Conservation (phyloP, 345 rosid species). For the Moringa oleifera region DNA sequence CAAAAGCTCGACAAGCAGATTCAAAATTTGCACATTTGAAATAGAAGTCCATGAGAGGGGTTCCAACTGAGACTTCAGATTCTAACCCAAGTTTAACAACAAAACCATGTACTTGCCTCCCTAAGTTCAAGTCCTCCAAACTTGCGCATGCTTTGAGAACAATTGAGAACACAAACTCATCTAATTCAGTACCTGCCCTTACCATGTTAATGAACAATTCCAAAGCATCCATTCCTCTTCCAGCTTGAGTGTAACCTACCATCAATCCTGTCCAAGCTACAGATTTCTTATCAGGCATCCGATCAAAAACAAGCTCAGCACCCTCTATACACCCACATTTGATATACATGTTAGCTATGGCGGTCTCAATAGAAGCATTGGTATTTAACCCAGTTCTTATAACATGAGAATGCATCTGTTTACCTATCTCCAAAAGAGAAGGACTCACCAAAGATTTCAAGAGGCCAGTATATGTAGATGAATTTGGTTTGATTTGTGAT, state of each 20-base stretch:
- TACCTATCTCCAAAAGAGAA: slow-evolving; percentile 40
- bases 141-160: slow-evolving; percentile 64
- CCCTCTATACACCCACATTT: slow-evolving; percentile 58
- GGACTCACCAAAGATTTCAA: slow-evolving; percentile 39
- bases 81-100: slow-evolving; percentile 59
- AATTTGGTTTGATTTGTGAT: slow-evolving; percentile 28
- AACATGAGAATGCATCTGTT: slow-evolving; percentile 54
- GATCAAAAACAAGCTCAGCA: slow-evolving; percentile 47
- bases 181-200: slow-evolving; percentile 50
- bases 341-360: slow-evolving; percentile 53
- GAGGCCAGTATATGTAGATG: slow-evolving; percentile 34
- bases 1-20: slow-evolving; percentile 50
- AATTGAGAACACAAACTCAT: slow-evolving; percentile 57
- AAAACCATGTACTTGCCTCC: slow-evolving; percentile 58
- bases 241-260: slow-evolving; percentile 52
- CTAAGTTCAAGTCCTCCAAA: slow-evolving; percentile 40
- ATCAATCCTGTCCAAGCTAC: slow-evolving; percentile 63
- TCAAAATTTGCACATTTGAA: slow-evolving; percentile 48
- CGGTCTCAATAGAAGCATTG: slow-evolving; percentile 31
- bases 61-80: slow-evolving; percentile 63
- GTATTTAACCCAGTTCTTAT: slow-evolving; percentile 40
- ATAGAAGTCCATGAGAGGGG: slow-evolving; percentile 70
- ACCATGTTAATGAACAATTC: slow-evolving; percentile 40
- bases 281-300: slow-evolving; percentile 44
- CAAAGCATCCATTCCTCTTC: slow-evolving; percentile 38